phyloP scores from a whole-genome alignment of 2,329 filamentous ascomycete species.

The Huntiella savannae region DNA sequence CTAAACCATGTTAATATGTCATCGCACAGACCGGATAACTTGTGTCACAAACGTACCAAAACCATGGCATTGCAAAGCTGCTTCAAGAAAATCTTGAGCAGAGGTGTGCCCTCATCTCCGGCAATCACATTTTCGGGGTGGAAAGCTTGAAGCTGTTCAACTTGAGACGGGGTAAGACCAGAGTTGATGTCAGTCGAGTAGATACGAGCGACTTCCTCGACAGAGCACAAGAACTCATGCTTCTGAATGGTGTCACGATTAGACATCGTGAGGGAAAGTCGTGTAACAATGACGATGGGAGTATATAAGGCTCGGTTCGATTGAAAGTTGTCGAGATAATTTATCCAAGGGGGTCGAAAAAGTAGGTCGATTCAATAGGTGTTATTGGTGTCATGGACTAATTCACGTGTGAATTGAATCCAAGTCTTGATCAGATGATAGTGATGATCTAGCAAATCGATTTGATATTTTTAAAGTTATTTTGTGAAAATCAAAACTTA shows the following conservation, averaged over 20 bases:
- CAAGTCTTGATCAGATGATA: no score
- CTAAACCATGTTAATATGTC: constrained; percentile 21
- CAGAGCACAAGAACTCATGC: constrained; percentile 41
- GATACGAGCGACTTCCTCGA: constrained; percentile 41
- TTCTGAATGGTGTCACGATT: constrained; percentile 14
- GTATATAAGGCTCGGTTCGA: no score
- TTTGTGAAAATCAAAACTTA: no score
- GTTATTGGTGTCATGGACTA: no score
- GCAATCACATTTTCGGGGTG: constrained; percentile 54
- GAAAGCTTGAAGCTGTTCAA: constrained; percentile 35
- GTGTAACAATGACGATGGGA: neutral
- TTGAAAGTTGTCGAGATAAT: no score
- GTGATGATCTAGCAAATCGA: no score
- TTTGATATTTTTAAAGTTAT: no score
- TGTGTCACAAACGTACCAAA: constrained; percentile 29
- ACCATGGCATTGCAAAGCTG: constrained; percentile 67
- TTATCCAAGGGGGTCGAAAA: no score
- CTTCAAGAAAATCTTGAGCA: constrained; percentile 54
- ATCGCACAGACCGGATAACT: constrained; percentile 14
- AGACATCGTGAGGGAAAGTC: constrained; percentile 1
- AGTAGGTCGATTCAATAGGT: no score
- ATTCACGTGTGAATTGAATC: no score
- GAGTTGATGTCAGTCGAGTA: constrained; percentile 46
- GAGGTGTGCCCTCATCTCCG: constrained; percentile 44
- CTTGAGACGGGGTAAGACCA: constrained; percentile 43